Conservation (phyloP, 1,284 basidiomycete genomes). For the Abortiporus biennis region DNA sequence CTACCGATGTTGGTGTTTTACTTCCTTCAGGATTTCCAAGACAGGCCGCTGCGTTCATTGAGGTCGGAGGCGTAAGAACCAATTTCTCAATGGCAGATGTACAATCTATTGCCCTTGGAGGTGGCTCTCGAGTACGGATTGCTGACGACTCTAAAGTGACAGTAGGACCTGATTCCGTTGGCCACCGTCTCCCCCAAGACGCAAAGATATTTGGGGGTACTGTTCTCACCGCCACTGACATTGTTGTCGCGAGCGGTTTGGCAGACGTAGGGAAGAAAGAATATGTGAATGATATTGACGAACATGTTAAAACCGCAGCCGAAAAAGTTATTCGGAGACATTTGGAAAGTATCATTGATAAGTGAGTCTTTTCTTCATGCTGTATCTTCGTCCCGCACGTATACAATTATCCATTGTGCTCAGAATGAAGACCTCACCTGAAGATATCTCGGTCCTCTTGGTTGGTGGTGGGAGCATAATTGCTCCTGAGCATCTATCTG, state of each 20-base stretch:
- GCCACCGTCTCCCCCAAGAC: slow-evolving; percentile 41
- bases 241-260: slow-evolving; percentile 34
- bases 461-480: slow-evolving; percentile 50
- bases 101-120: slow-evolving; percentile 48
- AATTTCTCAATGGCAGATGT: slow-evolving; percentile 48
- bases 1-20: slow-evolving; percentile 46
- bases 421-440: slow-evolving; percentile 53
- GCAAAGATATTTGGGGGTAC: slow-evolving; percentile 44
- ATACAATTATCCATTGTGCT: neutral
- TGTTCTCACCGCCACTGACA: slow-evolving; percentile 47
- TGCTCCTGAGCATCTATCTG: slow-evolving; percentile 34
- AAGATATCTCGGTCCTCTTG: slow-evolving; percentile 39
- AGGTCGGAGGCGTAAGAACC: slow-evolving; percentile 33
- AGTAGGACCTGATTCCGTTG: slow-evolving; percentile 54
- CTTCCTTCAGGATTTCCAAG: slow-evolving; percentile 46
- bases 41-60: slow-evolving; percentile 43
- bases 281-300: slow-evolving; percentile 25
- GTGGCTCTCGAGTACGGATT: slow-evolving; percentile 42
- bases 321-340: slow-evolving; percentile 38
- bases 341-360: slow-evolving; percentile 38
- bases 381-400: neutral
- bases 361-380: slow-evolving; percentile 12
- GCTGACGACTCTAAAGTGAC: slow-evolving; percentile 25
- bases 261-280: slow-evolving; percentile 31
- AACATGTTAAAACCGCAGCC: slow-evolving; percentile 24